Evolutionary conservation across 495 filamentous ascomycete genomes (phyloP).

Genomic region (Darksidea phi): DNA sequence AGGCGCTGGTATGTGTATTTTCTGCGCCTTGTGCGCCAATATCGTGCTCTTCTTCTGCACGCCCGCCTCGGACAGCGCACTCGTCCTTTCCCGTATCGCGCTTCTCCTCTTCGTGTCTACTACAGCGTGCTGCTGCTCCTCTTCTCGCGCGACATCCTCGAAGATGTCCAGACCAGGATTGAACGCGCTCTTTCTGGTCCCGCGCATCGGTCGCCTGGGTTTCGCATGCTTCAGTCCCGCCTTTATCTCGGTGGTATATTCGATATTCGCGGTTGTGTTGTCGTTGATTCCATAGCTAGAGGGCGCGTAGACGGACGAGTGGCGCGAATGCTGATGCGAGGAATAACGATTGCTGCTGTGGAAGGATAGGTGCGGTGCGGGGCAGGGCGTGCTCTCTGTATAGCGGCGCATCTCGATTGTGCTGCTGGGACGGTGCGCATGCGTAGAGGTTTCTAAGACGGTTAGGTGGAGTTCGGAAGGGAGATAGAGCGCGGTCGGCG

Average conservation of each 20-base stretch:
- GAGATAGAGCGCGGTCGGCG: not conserved
- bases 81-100: conserved; percentile 9
- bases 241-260: conserved; percentile 36
- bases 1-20: conserved; percentile 17
- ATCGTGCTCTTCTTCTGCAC: conserved; percentile 23
- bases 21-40: conserved; percentile 32
- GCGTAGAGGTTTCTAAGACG: not conserved
- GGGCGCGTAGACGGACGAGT: conserved; percentile 28
- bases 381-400: conserved; percentile 33
- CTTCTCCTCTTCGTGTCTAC: conserved; percentile 15
- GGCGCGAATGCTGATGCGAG: conserved; percentile 10
- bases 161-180: conserved; percentile 32
- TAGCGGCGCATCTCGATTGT: conserved; percentile 21
- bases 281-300: conserved; percentile 17
- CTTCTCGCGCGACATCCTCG: conserved; percentile 35
- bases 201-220: conserved; percentile 27
- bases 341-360: conserved; percentile 24
- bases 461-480: not conserved
- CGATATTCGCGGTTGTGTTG: conserved; percentile 29
- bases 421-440: conserved; percentile 1
- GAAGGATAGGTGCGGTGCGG: conserved; percentile 31
- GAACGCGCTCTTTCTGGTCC: conserved; percentile 17
- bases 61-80: not conserved
- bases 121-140: conserved; percentile 21
- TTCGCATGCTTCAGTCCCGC: conserved; percentile 25